Percentiles rank a stretch among this genome's conserved stretches.
Evolutionary conservation across 2,329 filamentous ascomycete species (phyloP).

Genomic region (Penicillium paneum): DNA sequence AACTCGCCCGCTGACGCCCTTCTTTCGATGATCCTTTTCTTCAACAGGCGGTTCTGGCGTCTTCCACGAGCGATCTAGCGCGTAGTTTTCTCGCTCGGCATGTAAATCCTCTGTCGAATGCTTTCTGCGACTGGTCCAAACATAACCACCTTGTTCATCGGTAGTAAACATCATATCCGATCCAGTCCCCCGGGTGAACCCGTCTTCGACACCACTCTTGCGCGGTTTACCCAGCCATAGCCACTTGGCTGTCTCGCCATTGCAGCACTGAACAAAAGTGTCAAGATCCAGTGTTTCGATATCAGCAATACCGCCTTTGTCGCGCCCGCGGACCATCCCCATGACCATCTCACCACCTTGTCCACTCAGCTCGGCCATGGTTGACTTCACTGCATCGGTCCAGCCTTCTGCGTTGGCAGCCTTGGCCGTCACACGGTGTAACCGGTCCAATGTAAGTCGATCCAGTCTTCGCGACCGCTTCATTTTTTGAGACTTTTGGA

Average conservation of each 20-base stretch:
- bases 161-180: constrained; percentile 45
- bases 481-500: constrained; percentile 85
- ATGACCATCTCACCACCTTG: constrained; percentile 93
- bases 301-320: constrained; percentile 86
- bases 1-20: constrained; percentile 73
- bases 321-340: constrained; percentile 83
- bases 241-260: constrained; percentile 85
- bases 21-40: constrained; percentile 54
- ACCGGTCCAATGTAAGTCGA: constrained; percentile 72
- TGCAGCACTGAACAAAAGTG: constrained; percentile 71
- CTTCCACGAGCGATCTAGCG: constrained; percentile 32
- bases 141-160: constrained; percentile 46
- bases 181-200: constrained; percentile 31
- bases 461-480: constrained; percentile 75
- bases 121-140: constrained; percentile 44
- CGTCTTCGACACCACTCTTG: constrained; percentile 50
- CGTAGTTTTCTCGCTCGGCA: constrained; percentile 28
- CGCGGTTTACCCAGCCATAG: constrained; percentile 88
- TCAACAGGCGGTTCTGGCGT: constrained; percentile 31
- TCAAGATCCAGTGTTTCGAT: constrained; percentile 91
- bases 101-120: constrained; percentile 40
- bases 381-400: constrained; percentile 91
- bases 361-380: constrained; percentile 86
- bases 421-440: constrained; percentile 84
- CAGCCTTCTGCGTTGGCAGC: constrained; percentile 85